Percentiles rank a stretch among this genome's conserved stretches.
Conservation (phyloP, 2,329 filamentous ascomycete genomes). For the Microcyclospora pomicola region DNA sequence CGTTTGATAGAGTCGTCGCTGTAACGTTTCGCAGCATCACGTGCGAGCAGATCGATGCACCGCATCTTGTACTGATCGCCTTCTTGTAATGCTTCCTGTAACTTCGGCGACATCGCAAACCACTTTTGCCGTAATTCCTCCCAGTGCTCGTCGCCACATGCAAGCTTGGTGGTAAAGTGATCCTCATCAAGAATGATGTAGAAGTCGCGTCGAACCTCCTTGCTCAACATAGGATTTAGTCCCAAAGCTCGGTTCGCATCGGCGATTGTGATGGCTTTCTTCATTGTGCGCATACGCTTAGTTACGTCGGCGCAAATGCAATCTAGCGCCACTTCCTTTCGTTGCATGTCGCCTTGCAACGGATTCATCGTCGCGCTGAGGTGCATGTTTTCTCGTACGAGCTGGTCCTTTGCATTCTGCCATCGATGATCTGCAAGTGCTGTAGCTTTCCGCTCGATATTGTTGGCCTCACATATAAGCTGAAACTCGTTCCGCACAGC, state of each 20-base stretch:
- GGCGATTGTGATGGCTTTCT: conserved; percentile 54
- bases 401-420: conserved; percentile 54
- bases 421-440: conserved; percentile 58
- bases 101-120: conserved; percentile 30
- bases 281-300: conserved; percentile 56
- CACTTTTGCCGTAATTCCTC: conserved; percentile 54
- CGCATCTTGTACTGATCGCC: conserved; percentile 38
- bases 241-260: conserved; percentile 61
- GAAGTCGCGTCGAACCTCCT: conserved; percentile 52
- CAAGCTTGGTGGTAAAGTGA: conserved; percentile 59
- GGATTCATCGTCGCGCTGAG: conserved; percentile 46
- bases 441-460: conserved; percentile 58
- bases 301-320: conserved; percentile 71
- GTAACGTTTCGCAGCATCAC: conserved; percentile 65
- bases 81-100: conserved; percentile 11
- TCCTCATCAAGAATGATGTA: conserved; percentile 51
- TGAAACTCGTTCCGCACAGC: conserved; percentile 54
- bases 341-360: conserved; percentile 43
- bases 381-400: conserved; percentile 51
- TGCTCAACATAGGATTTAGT: conserved; percentile 53
- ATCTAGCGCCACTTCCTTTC: conserved; percentile 57
- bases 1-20: conserved; percentile 51
- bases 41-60: conserved; percentile 56
- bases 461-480: conserved; percentile 52
- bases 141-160: conserved; percentile 59